Evolutionary conservation across 2,329 filamentous ascomycete genomes (phyloP).

Genomic region (Fusarium mundagurra): DNA sequence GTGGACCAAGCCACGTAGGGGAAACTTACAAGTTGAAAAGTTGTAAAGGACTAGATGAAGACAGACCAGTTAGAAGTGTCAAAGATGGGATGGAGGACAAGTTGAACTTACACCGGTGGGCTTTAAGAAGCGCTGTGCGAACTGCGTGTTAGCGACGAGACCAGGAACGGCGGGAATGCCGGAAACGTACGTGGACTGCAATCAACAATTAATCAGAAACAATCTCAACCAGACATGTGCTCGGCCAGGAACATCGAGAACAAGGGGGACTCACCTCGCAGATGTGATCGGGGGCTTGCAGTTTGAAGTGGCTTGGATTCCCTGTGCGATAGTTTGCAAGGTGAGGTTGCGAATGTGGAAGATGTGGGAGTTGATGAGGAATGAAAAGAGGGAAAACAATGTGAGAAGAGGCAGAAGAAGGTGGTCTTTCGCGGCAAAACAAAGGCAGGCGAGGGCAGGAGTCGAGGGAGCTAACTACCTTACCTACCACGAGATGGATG

Average conservation of each 20-base stretch:
- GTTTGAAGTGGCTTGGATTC: not conserved
- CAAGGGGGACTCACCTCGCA: not conserved
- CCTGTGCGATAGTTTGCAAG: not conserved
- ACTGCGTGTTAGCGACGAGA: not conserved
- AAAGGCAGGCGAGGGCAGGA: not conserved
- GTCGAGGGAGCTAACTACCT: not conserved
- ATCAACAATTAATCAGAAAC: not conserved
- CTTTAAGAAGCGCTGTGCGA: rapidly evolving
- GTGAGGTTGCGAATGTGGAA: not conserved
- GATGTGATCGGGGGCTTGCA: rapidly evolving
- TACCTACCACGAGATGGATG: not conserved
- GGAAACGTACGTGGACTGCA: rapidly evolving
- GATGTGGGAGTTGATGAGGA: not conserved
- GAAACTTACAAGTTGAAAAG: not conserved
- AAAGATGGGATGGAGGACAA: not conserved
- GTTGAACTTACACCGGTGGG: not conserved
- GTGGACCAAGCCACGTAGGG: not conserved
- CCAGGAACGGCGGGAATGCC: not conserved
- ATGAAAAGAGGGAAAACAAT: not conserved
- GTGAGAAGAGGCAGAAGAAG: not conserved
- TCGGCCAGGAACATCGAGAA: not conserved
- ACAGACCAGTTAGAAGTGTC: not conserved
- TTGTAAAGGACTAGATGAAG: not conserved
- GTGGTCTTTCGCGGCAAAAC: not conserved
- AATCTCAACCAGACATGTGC: rapidly evolving